Conservation (phyloP, 257 asterid species). For the Penstemon eatonii region DNA sequence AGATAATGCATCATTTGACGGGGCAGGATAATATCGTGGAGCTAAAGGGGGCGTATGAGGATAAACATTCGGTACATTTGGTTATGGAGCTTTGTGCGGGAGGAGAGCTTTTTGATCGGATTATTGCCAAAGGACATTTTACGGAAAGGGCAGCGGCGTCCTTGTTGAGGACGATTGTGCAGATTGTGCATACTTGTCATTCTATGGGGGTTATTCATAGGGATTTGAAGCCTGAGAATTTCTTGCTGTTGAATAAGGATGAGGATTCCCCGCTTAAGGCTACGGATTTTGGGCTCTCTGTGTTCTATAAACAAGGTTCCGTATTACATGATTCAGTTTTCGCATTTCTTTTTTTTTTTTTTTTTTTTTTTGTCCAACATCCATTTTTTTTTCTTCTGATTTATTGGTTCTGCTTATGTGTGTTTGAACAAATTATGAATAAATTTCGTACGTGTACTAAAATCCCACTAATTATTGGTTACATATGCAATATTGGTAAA, state of each 20-base stretch:
- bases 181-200: constrained; percentile 62
- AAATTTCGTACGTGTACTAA: too few relatives aligned
- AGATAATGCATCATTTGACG: constrained; percentile 64
- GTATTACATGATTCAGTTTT: background rate
- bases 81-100: constrained; percentile 70
- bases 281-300: constrained; percentile 69
- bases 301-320: constrained; percentile 60
- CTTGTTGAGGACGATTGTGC: constrained; percentile 59
- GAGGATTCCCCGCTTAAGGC: constrained; percentile 64
- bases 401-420: background rate
- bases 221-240: constrained; percentile 69
- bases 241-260: constrained; percentile 57
- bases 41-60: constrained; percentile 63
- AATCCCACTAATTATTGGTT: too few relatives aligned
- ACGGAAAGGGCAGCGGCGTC: constrained; percentile 69
- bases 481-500: too few relatives aligned
- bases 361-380: background rate
- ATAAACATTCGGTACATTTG: constrained; percentile 60
- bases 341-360: background rate
- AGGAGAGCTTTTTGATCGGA: constrained; percentile 65
- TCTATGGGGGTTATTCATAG: constrained; percentile 71
- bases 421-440: too few relatives aligned
- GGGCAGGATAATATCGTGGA: constrained; percentile 66
- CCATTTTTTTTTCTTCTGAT: too few relatives aligned
- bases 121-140: constrained; percentile 61